Conservation (phyloP, 306 rosid species). For the Argentina anserina region DNA sequence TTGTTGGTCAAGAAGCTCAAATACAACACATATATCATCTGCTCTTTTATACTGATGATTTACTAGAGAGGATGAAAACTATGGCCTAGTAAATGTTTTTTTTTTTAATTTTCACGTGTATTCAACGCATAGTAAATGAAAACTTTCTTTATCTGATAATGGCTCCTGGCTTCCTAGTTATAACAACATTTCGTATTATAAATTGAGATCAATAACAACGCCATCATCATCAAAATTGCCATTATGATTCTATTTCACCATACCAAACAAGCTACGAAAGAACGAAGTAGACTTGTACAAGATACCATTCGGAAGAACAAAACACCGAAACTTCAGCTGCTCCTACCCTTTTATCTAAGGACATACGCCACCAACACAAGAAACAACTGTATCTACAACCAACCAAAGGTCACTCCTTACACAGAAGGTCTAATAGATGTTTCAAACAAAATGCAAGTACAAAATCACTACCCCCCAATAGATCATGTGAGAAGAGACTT, state of each 20-base stretch:
- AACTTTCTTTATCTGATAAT: too few species aligned
- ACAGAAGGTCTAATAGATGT: slow-evolving; percentile 16
- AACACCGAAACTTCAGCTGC: slow-evolving; percentile 32
- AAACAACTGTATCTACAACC: slow-evolving; percentile 35
- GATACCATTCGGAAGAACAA: slow-evolving; percentile 24
- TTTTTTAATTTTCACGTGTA: too few species aligned
- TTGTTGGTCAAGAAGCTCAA: too few species aligned
- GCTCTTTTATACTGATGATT: too few species aligned
- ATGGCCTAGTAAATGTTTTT: too few species aligned
- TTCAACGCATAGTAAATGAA: too few species aligned
- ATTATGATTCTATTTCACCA: slow-evolving; percentile 33
- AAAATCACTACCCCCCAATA: slow-evolving; percentile 5
- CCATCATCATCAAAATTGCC: slow-evolving; percentile 35
- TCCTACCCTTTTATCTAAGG: slow-evolving; percentile 18
- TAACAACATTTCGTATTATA: too few species aligned
- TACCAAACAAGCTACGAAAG: background rate
- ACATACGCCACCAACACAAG: slow-evolving; percentile 13
- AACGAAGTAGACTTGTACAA: slow-evolving; percentile 11
- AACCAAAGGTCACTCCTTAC: slow-evolving; percentile 18
- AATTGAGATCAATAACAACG: background rate
- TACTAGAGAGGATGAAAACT: too few species aligned
- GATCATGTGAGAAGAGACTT: background rate
- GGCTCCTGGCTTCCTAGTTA: too few species aligned
- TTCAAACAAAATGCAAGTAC: slow-evolving; percentile 12
- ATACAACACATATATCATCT: too few species aligned